Percentiles rank a stretch among this genome's conserved stretches.
phyloP scores from a whole-genome alignment of 257 asterid species.

The Nicotiana undulata region DNA sequence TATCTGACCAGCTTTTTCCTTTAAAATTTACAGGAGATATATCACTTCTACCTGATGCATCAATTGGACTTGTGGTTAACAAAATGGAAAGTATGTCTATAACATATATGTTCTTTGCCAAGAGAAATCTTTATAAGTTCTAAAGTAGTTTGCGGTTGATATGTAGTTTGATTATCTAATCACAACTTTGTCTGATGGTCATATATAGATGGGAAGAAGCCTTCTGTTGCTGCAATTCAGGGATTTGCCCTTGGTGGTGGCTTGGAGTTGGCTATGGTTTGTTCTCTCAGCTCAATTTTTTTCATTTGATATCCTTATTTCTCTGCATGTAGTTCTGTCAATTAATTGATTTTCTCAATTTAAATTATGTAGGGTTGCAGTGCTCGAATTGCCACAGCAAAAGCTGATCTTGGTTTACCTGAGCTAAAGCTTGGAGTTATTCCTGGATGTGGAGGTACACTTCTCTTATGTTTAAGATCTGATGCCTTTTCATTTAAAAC shows the following conservation, averaged over 20 bases:
- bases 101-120: background rate
- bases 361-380: conserved; percentile 40
- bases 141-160: background rate
- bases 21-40: background rate
- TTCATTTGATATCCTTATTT: background rate
- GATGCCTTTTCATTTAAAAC: background rate
- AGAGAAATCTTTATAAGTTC: background rate
- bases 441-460: conserved; percentile 63
- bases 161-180: background rate
- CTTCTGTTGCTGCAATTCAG: conserved; percentile 62
- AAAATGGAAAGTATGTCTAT: conserved; percentile 38
- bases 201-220: conserved; percentile 39
- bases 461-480: background rate
- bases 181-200: conserved; percentile 1
- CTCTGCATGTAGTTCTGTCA: no score
- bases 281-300: conserved; percentile 9
- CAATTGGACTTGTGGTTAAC: conserved; percentile 33
- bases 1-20: background rate
- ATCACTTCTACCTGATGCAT: background rate
- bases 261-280: conserved; percentile 58
- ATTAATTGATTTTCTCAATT: background rate
- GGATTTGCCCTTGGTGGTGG: conserved; percentile 67
- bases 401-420: conserved; percentile 53
- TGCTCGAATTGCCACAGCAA: conserved; percentile 50
- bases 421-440: conserved; percentile 54